These are phyloP conservation scores for Penicillium sp. DNA, from an alignment of 2,329 filamentous ascomycete species.

Conservation along the genomic window DNA sequence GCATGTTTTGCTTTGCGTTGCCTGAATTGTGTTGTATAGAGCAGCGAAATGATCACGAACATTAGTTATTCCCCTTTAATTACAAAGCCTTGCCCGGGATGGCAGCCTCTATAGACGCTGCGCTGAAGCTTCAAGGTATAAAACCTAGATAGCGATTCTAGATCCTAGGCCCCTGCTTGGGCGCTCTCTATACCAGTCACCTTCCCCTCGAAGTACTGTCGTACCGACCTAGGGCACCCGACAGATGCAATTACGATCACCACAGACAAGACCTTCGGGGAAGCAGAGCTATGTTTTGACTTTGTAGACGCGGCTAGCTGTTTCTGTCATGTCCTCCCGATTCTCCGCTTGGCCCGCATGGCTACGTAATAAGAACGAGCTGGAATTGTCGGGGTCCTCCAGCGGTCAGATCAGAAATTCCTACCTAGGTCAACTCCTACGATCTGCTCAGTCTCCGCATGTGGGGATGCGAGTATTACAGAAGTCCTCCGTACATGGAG, in stretches of 20 bases:
- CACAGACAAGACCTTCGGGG: too few relatives aligned
- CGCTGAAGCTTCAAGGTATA: too few relatives aligned
- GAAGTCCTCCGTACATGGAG: too few relatives aligned
- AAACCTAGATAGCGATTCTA: too few relatives aligned
- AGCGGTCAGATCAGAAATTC: not conserved
- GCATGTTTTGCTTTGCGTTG: not conserved
- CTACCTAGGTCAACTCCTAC: too few relatives aligned
- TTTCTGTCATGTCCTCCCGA: conserved; percentile 19
- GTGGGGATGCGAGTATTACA: conserved; percentile 13
- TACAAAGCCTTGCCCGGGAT: not conserved
- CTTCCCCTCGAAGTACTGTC: too few relatives aligned
- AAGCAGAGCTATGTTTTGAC: not conserved
- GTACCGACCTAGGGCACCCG: not conserved
- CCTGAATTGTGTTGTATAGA: conserved; percentile 6
- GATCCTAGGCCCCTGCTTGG: too few relatives aligned
- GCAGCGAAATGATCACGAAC: conserved; percentile 16
- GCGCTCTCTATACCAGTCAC: too few relatives aligned
- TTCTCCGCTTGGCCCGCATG: conserved; percentile 3
- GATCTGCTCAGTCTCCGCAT: conserved; percentile 14
- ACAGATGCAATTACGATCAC: too few relatives aligned
- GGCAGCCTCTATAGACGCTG: too few relatives aligned
- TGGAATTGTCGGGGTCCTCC: not conserved
- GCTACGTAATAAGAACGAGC: conserved; percentile 5
- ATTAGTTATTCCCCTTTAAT: conserved; percentile 5
- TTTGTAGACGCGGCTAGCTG: conserved; percentile 3